These are phyloP conservation scores for Vitis hybrid DNA, from an alignment of 177 flowering plant species.

Conservation along the genomic window DNA sequence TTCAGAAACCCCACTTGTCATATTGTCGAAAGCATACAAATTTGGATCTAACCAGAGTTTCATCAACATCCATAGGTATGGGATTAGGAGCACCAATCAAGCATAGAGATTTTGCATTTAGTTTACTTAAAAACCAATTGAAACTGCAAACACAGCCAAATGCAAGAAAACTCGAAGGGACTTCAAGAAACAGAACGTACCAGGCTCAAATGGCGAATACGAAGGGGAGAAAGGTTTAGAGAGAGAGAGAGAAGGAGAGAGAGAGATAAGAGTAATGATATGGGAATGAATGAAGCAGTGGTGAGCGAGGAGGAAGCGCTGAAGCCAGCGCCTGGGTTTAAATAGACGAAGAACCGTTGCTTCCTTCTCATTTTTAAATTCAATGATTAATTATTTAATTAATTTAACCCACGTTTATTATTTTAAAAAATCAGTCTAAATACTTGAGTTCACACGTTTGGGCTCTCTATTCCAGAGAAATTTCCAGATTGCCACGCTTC, in stretches of 20 bases:
- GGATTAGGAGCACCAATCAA: no score
- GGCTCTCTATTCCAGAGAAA: no score
- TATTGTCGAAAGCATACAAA: no score
- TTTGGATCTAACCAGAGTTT: no score
- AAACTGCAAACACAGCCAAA: background rate
- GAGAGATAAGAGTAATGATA: background rate
- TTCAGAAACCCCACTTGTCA: no score
- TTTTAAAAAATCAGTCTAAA: background rate
- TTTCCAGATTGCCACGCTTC: background rate
- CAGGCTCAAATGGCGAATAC: conserved; percentile 3
- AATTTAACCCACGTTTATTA: background rate
- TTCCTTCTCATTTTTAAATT: background rate
- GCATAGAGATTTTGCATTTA: no score
- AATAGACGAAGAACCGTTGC: conserved; percentile 24
- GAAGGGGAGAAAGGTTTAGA: background rate
- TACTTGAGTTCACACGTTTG: no score
- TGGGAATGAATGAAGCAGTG: conserved; percentile 3
- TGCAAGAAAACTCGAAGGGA: background rate
- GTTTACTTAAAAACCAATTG: no score
- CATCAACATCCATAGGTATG: no score
- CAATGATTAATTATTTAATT: background rate
- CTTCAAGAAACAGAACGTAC: conserved; percentile 5
- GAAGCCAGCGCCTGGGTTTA: conserved; percentile 17
- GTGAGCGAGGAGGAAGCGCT: conserved; percentile 9
- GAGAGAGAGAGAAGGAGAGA: background rate